Base-by-base conservation (phyloP, 1,284 basidiomycete genomes). In the Phenoliferia sp. region DNA sequence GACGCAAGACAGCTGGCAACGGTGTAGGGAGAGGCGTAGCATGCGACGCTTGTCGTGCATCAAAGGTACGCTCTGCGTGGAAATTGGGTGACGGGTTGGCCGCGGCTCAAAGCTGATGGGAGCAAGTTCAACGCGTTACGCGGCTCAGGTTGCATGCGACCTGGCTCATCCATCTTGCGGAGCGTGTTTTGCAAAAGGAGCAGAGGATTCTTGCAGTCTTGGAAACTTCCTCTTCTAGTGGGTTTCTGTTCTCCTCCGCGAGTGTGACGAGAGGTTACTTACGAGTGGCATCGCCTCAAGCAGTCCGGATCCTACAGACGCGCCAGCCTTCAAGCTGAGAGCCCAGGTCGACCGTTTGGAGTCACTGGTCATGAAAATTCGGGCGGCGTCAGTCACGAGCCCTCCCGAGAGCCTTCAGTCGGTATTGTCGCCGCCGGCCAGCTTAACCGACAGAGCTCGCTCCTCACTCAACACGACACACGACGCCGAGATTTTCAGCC, bases 401-500 rank as follows among this genome's bases (percentile, higher is more conserved):
- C 57, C 57, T 58, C 57, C 19, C 32, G n/a, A 19, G 33, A 22
- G 28, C 50, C 59, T 22, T 50, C 59, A 34, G 35, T n/a, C 7
- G 22, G 26, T 28, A 2, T 12, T 29, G 34, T 39, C 35, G 29
- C 44, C 58, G 34, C 22, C 58, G 4, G 17, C 58, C 26, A 22
- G 17, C 4, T 22, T 35, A 22, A 36, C 34, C 29, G 26, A 33
- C 22, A 12, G 19, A 33, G 34, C 15, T 9, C 29, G 33, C 57
- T 4, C 33, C 57, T 35, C 3, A 3, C 57, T 35, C 57, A 35
- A 35, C 34, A 59, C 34, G 5, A 59, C 57, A 3, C 31, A 33
- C 19, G 59, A 61, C 17, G 59, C 59, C 6, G 59, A 61, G 44
- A 22, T 50, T 32, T 19, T 50, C 29, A 33, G 59, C 31, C 59